Conservation (phyloP, 352 stramenopile genomes). For the Pythium plurisporium region DNA sequence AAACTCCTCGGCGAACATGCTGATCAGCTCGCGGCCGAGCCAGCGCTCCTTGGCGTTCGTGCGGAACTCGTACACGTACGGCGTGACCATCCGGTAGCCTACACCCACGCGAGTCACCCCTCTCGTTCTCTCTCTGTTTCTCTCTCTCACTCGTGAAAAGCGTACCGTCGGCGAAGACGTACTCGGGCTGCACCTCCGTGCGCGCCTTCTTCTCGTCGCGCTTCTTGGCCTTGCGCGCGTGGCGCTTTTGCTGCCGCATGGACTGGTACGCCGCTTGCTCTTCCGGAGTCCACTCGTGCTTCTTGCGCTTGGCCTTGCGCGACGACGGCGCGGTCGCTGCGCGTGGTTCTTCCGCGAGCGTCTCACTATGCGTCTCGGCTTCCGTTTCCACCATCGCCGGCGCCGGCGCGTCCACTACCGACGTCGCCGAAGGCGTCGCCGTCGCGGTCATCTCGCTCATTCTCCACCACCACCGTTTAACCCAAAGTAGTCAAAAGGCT, state of each 20-base stretch:
- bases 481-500: background rate
- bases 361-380: background rate
- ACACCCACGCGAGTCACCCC: no score
- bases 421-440: background rate
- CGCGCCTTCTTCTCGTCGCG: slow-evolving; percentile 27
- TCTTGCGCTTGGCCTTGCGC: slow-evolving; percentile 20
- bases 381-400: background rate
- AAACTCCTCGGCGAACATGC: slow-evolving; percentile 89
- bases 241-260: slow-evolving; percentile 41
- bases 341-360: background rate
- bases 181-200: slow-evolving; percentile 33
- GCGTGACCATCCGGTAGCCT: slow-evolving; percentile 85
- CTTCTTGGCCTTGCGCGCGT: slow-evolving; percentile 47
- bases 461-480: background rate
- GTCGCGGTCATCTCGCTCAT: background rate
- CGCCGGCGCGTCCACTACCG: background rate
- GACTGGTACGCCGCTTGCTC: slow-evolving; percentile 21
- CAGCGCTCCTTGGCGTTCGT: slow-evolving; percentile 95
- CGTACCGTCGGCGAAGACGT: slow-evolving; percentile 54
- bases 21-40: slow-evolving; percentile 87
- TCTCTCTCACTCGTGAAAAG: no score
- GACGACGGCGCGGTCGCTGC: background rate
- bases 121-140: no score
- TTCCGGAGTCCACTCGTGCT: slow-evolving; percentile 17
- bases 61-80: slow-evolving; percentile 95